Base-by-base conservation (phyloP, 345 rosid genomes). In the Eucalyptus cloeziana region DNA sequence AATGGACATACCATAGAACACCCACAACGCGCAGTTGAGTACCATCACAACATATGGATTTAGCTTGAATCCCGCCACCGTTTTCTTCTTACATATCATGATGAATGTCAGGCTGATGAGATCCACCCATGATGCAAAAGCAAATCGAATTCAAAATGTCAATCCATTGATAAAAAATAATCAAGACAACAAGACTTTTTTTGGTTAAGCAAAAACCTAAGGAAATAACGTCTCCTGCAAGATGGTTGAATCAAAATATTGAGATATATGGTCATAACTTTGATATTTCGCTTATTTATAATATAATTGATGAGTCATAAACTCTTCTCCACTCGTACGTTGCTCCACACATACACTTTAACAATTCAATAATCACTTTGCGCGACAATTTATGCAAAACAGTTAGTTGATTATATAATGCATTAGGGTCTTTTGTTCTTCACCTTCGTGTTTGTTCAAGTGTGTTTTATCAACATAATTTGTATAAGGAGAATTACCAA, bases 1-100 rank as follows among this genome's bases (percentile, higher is more conserved):
- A 27, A 94, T 37, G 4, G 97, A 97, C 81, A 95, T 79, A 10
- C 97, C 98, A 43, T 96, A 95, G 88, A 95, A 93, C 12, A 91
- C 49, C 99, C 98, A 97, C 93, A 97, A 80, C 88, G 90, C 88
- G 87, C 97, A 97, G 67, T 95, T 97, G 31, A 97, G 85, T n/a
- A 95, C 83, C 3, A 96, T 95, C 3, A 96, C 96, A n/a, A 96
- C 16, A 31, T 97, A 97, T 1, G 98, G 98, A 92, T 95, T 96
- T 0, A 96, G 93, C 89, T 93, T 95, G 93, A 95, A 97, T 7
- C 94, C 94, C 62, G 86, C 85, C 31, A 89, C 95, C 2, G 92
- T 90, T 91, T 94, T 95, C 27, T 87, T 89, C 92, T 96, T 95
- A 8, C 49, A 30, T 91, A 96, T 95, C 87, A 54, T 88, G 13